Percentiles rank a stretch among this genome's conserved stretches.
Conservation (phyloP, 352 stramenopile genomes). For the Phytophthora citricola region DNA sequence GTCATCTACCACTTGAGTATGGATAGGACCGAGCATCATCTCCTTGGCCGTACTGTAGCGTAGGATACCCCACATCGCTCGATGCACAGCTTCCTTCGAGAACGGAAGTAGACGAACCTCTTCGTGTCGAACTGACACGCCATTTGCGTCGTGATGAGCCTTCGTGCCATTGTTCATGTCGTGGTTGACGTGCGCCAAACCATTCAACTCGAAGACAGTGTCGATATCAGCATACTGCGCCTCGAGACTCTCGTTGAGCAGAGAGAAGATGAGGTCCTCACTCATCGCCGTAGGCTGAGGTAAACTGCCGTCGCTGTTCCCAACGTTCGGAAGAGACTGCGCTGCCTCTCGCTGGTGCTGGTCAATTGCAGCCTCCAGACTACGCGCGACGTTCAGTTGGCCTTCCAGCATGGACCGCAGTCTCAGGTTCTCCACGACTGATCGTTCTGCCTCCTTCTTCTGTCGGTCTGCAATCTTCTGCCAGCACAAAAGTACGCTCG, state of each 20-base stretch:
- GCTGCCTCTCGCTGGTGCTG: constrained; percentile 37
- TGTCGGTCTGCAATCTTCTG: constrained; percentile 38
- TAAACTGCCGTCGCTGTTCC: background rate
- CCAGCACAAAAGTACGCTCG: constrained; percentile 34
- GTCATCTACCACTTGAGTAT: constrained; percentile 31
- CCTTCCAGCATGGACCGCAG: constrained; percentile 40
- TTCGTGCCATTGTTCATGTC: constrained; percentile 41
- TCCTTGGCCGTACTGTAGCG: constrained; percentile 33
- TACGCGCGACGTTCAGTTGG: constrained; percentile 36
- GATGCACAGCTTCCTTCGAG: constrained; percentile 31
- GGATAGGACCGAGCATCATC: constrained; percentile 35
- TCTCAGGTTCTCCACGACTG: constrained; percentile 38
- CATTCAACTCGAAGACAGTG: constrained; percentile 22
- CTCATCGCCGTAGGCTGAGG: constrained; percentile 4
- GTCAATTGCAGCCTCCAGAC: constrained; percentile 42
- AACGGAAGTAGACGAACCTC: constrained; percentile 40
- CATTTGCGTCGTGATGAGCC: constrained; percentile 21
- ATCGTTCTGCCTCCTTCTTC: constrained; percentile 34
- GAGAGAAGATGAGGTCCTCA: constrained; percentile 31
- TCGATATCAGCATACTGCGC: constrained; percentile 33
- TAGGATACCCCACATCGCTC: constrained; percentile 36
- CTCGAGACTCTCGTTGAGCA: constrained; percentile 31
- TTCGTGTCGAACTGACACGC: constrained; percentile 32
- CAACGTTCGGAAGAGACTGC: constrained; percentile 20
- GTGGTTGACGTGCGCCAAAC: constrained; percentile 17